A percentile compares a stretch with the other conserved stretches of the same genome.
Evolutionary conservation across 495 filamentous ascomycete genomes (phyloP).

Genomic region (Gamarada debralockiae): DNA sequence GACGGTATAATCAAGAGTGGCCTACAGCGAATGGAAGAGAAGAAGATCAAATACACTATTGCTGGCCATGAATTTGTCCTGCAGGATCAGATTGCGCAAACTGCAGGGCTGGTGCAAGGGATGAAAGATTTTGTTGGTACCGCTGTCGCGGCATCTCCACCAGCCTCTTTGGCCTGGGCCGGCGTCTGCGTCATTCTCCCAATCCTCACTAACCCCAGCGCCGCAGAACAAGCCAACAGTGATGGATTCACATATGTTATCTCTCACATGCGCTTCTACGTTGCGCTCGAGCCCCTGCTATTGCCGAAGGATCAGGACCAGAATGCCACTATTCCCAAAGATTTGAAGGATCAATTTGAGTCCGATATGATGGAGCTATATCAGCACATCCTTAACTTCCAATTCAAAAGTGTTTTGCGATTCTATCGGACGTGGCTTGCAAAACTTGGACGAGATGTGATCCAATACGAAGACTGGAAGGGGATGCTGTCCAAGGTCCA

Average conservation of each 20-base stretch:
- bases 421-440: conserved; percentile 12
- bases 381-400: conserved; percentile 25
- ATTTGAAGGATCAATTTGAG: conserved; percentile 3
- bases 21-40: conserved; percentile 11
- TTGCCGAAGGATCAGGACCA: no score
- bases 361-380: conserved; percentile 22
- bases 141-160: conserved; percentile 21
- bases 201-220: conserved; percentile 23
- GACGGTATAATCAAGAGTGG: conserved; percentile 10
- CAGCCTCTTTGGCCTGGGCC: conserved; percentile 25
- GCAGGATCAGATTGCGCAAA: conserved; percentile 16
- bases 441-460: no score
- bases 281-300: conserved; percentile 22
- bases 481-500: no score
- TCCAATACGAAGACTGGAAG: no score
- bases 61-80: conserved; percentile 19
- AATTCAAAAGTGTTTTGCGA: conserved; percentile 24
- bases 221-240: conserved; percentile 21
- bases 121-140: conserved; percentile 19
- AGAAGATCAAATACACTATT: conserved; percentile 14
- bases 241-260: conserved; percentile 28
- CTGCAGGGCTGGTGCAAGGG: conserved; percentile 13
- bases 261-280: conserved; percentile 23
- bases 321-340: neutral
- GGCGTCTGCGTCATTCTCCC: conserved; percentile 26